phyloP scores from a whole-genome alignment of 192 early-diverging fungal species.

The Funneliformis geosporum region DNA sequence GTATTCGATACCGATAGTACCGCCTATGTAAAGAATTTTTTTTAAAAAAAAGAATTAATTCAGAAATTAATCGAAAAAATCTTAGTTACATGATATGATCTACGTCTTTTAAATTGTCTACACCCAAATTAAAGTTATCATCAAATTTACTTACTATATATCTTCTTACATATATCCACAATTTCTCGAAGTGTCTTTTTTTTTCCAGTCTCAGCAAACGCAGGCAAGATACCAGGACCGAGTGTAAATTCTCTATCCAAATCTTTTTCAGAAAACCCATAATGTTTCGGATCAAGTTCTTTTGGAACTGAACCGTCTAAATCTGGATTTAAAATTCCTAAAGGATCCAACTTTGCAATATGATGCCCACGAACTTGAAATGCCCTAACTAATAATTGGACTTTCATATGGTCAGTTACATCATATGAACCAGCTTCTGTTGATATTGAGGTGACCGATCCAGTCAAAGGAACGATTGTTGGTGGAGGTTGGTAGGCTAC shows the following conservation, averaged over 20 bases:
- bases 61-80: too few relatives aligned
- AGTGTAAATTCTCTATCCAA: conserved; percentile 89
- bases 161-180: conserved; percentile 73
- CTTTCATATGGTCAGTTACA: conserved; percentile 97
- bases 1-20: conserved; percentile 96
- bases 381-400: conserved; percentile 93
- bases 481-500: conserved; percentile 83
- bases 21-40: conserved; percentile 53
- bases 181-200: conserved; percentile 91
- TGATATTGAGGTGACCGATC: conserved; percentile 38
- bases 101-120: too few relatives aligned
- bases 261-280: conserved; percentile 93
- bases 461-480: conserved; percentile 56
- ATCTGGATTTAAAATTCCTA: conserved; percentile 77
- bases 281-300: conserved; percentile 85
- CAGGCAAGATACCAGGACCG: conserved; percentile 93
- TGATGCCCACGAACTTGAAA: conserved; percentile 97
- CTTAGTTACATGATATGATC: too few relatives aligned
- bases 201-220: conserved; percentile 69
- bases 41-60: conserved; percentile 24
- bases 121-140: too few relatives aligned
- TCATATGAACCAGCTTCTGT: conserved; percentile 46
- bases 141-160: conserved; percentile 72
- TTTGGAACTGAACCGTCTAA: conserved; percentile 57
- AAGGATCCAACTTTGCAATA: conserved; percentile 92